phyloP scores from a whole-genome alignment of 495 filamentous ascomycete species.

The Talaromyces trachyspermus region DNA sequence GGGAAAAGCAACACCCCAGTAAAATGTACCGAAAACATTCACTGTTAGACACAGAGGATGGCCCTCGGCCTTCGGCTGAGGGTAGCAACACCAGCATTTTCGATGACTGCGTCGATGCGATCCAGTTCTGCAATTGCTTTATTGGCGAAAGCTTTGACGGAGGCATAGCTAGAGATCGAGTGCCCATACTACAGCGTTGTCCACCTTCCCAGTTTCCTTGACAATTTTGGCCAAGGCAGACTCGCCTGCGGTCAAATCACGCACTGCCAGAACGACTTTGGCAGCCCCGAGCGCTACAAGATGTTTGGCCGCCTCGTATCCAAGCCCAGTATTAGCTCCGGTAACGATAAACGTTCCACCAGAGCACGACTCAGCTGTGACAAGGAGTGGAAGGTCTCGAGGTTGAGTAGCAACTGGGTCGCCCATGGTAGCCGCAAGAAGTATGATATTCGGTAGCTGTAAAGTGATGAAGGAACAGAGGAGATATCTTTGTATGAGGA shows the following conservation, averaged over 20 bases:
- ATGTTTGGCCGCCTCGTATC: constrained; percentile 41
- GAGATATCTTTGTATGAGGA: too few relatives aligned
- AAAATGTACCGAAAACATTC: constrained; percentile 13
- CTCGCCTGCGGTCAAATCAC: constrained; percentile 40
- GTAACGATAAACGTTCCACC: constrained; percentile 38
- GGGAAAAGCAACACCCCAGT: constrained; percentile 11
- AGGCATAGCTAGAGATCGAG: constrained; percentile 25
- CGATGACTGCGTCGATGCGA: constrained; percentile 14
- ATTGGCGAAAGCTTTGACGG: constrained; percentile 18
- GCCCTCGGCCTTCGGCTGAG: constrained; percentile 5
- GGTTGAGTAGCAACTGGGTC: constrained; percentile 1
- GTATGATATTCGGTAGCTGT: background rate
- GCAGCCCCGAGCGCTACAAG: constrained; percentile 38
- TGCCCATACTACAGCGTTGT: constrained; percentile 44
- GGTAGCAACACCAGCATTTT: constrained; percentile 12
- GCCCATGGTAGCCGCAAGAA: background rate
- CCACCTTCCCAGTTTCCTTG: constrained; percentile 20
- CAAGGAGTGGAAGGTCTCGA: background rate
- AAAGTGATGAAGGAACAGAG: background rate
- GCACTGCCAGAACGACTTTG: constrained; percentile 48
- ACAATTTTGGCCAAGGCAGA: constrained; percentile 28
- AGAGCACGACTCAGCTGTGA: background rate
- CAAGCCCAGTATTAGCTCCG: constrained; percentile 46
- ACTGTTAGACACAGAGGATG: constrained; percentile 7
- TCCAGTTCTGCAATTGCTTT: constrained; percentile 9